phyloP scores from a whole-genome alignment of 352 stramenopile species.

The Pythium rishiriense region DNA sequence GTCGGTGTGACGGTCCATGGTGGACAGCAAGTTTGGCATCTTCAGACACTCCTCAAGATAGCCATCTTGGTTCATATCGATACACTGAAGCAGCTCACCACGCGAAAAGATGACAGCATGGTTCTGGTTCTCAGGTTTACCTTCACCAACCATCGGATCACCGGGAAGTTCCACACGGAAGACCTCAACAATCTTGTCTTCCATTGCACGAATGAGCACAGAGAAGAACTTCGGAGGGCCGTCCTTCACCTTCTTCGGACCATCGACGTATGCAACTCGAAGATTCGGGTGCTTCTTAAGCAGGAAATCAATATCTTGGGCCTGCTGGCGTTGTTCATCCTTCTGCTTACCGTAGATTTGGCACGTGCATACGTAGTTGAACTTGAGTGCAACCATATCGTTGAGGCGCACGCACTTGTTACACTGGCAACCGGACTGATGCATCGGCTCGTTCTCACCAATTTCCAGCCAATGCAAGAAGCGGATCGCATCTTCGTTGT shows the following conservation, averaged over 20 bases:
- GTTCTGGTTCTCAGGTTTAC: conserved; percentile 91
- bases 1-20: conserved; percentile 66
- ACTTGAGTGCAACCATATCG: conserved; percentile 89
- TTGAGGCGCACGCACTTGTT: conserved; percentile 85
- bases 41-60: conserved; percentile 84
- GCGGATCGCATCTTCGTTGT: conserved; percentile 84
- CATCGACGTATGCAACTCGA: conserved; percentile 82
- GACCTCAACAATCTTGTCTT: conserved; percentile 77
- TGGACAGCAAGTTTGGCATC: conserved; percentile 82
- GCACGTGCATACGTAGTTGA: conserved; percentile 88
- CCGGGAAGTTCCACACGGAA: conserved; percentile 84
- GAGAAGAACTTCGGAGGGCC: conserved; percentile 84
- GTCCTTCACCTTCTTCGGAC: conserved; percentile 87
- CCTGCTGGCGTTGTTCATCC: conserved; percentile 82
- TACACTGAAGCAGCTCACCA: conserved; percentile 86
- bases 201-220: conserved; percentile 71
- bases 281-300: conserved; percentile 79
- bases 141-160: conserved; percentile 84
- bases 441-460: conserved; percentile 85
- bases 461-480: conserved; percentile 90
- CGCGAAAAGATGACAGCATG: conserved; percentile 87
- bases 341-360: conserved; percentile 89
- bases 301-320: conserved; percentile 59
- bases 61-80: conserved; percentile 90
- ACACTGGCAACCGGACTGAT: conserved; percentile 72